A percentile compares a stretch with the other conserved stretches of the same genome.
phyloP scores from a whole-genome alignment of 2,329 filamentous ascomycete species.

The Beauveria varroae region DNA sequence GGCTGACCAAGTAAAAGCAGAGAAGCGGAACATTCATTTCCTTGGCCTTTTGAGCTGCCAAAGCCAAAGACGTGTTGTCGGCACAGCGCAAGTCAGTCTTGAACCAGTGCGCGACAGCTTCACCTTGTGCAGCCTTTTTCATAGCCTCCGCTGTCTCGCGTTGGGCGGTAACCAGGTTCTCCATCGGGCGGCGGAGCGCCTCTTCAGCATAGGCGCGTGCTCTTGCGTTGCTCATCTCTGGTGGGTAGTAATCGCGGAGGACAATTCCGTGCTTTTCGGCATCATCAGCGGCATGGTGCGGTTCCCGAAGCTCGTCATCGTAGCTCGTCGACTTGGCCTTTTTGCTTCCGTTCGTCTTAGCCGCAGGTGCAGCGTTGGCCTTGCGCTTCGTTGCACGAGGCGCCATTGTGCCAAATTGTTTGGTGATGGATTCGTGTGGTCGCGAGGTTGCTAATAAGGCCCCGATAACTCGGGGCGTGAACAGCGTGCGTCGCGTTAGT shows the following conservation, averaged over 20 bases:
- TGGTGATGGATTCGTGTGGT: background rate
- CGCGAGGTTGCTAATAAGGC: background rate
- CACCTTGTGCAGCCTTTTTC: constrained; percentile 14
- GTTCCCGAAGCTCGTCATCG: constrained; percentile 31
- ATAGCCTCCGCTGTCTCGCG: constrained; percentile 46
- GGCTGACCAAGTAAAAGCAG: constrained; percentile 70
- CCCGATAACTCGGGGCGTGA: background rate
- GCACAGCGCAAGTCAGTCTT: constrained; percentile 68
- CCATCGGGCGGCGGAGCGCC: constrained; percentile 64
- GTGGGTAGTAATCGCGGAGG: constrained; percentile 70
- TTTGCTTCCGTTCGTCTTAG: constrained; percentile 20
- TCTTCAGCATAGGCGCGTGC: constrained; percentile 67
- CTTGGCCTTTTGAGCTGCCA: constrained; percentile 59
- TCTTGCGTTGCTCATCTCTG: constrained; percentile 76
- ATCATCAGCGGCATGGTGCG: constrained; percentile 38
- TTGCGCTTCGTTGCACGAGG: constrained; percentile 19
- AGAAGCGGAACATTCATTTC: constrained; percentile 64
- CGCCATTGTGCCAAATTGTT: constrained; percentile 18
- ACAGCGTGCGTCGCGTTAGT: background rate
- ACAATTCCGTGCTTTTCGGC: constrained; percentile 54
- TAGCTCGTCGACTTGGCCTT: constrained; percentile 25
- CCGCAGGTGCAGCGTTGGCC: constrained; percentile 17
- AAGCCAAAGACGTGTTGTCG: constrained; percentile 66
- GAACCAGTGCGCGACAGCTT: constrained; percentile 82
- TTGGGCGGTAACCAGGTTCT: constrained; percentile 51